Evolutionary conservation across 2,329 filamentous ascomycete species (phyloP), one percentile per base, ranked within the genome.

Genomic region (Sporothrix brasiliensis): DNA sequence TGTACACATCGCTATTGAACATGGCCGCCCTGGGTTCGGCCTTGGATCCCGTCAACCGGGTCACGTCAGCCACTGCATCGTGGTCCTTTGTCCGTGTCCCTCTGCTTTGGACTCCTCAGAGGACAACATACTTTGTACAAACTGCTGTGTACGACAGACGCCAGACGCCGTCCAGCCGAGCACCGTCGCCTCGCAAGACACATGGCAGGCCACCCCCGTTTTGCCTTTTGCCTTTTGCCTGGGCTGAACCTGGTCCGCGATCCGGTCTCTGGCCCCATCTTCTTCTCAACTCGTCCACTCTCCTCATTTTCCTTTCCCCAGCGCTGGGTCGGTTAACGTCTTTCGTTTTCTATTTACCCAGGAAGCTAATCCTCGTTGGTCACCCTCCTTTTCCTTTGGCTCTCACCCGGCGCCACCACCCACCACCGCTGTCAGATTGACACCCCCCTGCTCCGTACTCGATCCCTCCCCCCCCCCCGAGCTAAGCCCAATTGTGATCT

Each of bases 21-120:
- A 34, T 19, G 54, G 56, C 39, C 56, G 56, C 21, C 56, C 60
- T 49, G 49, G 60, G 14, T 41, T 53, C 66, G 66, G 66, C 66
- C 66, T 56, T 58, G 34, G 66, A 27, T 56, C 66, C 66, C 66
- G 66, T 68, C 66, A 56, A 56, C 66, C 66, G 66, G 66, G 66
- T 58, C 67, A 34, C 13, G 16, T 49, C 39, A 30, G 14, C 50
- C n/a, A 24, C 11, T 34, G 34, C 34, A 34, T 34, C 34, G 34
- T 34, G 5, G 27, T 30, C 27, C 27, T 30, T 30, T 5, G 27
- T 30, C 27, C 2, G 27, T 30, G 27, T 30, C 27, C 27, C 27
- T 30, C 4, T 30, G 27, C 27, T 30, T 30, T 30, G 27, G 3
- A 30, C 27, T 30, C 27, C 27, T 30, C 27, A 30, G 27, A 30